These are phyloP conservation scores for Pleoardoris graminearum DNA, from an alignment of 2,329 filamentous ascomycete species.

Conservation along the genomic window DNA sequence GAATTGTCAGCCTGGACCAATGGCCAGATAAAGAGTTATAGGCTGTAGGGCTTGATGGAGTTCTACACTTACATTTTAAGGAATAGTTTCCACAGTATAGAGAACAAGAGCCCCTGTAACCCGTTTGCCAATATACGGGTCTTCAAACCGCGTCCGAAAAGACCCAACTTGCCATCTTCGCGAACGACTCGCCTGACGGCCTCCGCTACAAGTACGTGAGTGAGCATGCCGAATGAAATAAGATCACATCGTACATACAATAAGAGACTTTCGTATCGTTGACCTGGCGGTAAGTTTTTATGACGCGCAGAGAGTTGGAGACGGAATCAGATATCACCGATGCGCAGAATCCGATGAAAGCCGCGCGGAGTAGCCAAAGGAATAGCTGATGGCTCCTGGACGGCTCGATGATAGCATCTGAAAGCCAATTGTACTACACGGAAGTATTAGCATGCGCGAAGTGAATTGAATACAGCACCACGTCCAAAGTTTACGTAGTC, in stretches of 20 bases:
- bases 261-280: slow-evolving; percentile 34
- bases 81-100: slow-evolving; percentile 36
- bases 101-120: slow-evolving; percentile 36
- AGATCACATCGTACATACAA: not conserved
- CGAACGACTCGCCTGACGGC: slow-evolving; percentile 30
- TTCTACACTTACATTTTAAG: slow-evolving; percentile 22
- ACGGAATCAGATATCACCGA: slow-evolving; percentile 34
- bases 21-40: not conserved
- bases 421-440: slow-evolving; percentile 28
- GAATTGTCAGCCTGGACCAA: not conserved
- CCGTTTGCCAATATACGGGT: slow-evolving; percentile 37
- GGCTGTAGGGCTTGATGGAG: not conserved
- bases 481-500: too few relatives aligned
- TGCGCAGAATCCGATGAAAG: slow-evolving; percentile 36
- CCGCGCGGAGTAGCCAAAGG: slow-evolving; percentile 31
- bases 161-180: slow-evolving; percentile 27
- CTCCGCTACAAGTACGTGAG: slow-evolving; percentile 11
- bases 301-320: slow-evolving; percentile 33
- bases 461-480: too few relatives aligned
- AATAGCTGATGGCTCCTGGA: slow-evolving; percentile 22
- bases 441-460: not conserved
- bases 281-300: slow-evolving; percentile 38
- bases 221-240: not conserved
- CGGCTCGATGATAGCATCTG: slow-evolving; percentile 27
- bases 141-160: slow-evolving; percentile 34